Evolutionary conservation across 352 stramenopile genomes (phyloP), one percentile per base, ranked within the genome.

Genomic region (Globisporangium nagaii): DNA sequence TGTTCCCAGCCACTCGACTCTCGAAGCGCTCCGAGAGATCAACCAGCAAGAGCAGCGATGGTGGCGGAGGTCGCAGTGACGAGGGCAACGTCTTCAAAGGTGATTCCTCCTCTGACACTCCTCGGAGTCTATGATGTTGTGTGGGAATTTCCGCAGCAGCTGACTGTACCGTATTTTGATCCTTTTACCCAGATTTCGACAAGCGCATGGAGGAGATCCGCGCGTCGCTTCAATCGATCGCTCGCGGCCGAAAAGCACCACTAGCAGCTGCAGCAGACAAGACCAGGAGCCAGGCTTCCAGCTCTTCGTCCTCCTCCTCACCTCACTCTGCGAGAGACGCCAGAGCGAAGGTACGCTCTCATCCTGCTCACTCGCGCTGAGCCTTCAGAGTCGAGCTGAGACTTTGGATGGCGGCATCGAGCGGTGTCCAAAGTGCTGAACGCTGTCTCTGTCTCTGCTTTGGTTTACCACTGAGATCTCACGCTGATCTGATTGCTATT

Each of bases 131-230:
- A n/a, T n/a, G n/a, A n/a, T n/a, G n/a, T n/a, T n/a, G n/a, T n/a
- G n/a, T n/a, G n/a, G n/a, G n/a, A n/a, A n/a, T n/a, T n/a, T n/a
- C n/a, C n/a, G n/a, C n/a, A n/a, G 19, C 34, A 39, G 13, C 13
- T 17, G n/a, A 19, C 34, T 39, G 34, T 10, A 39, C 15, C 19
- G 13, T 39, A 6, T 12, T 48, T 2, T 19, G n/a, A 24, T 15
- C 56, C n/a, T n/a, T n/a, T n/a, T n/a, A n/a, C n/a, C 22, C 19
- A 87, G 79, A 87, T 53, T 86, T 87, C 37, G 79, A 89, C 52
- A 68, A 68, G 44, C 73, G 79, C 5, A 89, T 89, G 79, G 75
- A 87, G 52, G 70, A 89, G 54, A 86, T 87, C 28, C 79, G 79
- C 1, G 65, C 65, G 40, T 89, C 79, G 4, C 56, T 89, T 19